phyloP scores from a whole-genome alignment of 2,329 filamentous ascomycete species.

The Arthroderma uncinatum region DNA sequence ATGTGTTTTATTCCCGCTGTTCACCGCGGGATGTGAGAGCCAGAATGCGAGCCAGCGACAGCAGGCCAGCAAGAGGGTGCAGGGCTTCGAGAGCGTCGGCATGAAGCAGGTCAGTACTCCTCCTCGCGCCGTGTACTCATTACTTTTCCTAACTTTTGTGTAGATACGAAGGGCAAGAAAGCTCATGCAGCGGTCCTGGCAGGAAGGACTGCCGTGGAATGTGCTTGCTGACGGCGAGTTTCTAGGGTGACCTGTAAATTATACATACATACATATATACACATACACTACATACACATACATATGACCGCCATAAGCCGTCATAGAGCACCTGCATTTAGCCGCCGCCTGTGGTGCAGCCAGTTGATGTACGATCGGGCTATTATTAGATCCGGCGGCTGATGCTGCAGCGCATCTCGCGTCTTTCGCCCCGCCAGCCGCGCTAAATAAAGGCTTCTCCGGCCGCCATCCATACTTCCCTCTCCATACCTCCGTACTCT shows the following conservation, averaged over 20 bases:
- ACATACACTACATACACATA: not conserved
- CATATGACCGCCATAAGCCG: not conserved
- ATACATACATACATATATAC: not conserved
- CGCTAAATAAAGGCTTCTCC: conserved; percentile 5
- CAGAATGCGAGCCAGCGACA: conserved; percentile 44
- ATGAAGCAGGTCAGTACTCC: conserved; percentile 57
- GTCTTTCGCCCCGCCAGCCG: conserved; percentile 3
- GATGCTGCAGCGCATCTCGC: conserved; percentile 1
- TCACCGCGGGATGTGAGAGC: conserved; percentile 69
- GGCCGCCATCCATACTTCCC: not conserved
- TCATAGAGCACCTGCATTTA: not conserved
- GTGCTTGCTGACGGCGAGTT: conserved; percentile 31
- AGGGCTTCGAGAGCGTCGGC: conserved; percentile 58
- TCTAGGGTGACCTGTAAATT: conserved; percentile 22
- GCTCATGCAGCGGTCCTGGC: conserved; percentile 33
- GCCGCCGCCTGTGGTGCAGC: not conserved
- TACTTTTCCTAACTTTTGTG: not conserved
- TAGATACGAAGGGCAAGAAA: conserved; percentile 33
- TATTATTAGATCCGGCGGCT: conserved; percentile 1
- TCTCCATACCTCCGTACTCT: not conserved
- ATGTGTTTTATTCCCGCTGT: conserved; percentile 68
- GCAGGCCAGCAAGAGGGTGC: conserved; percentile 55
- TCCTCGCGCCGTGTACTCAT: not conserved
- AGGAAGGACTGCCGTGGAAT: conserved; percentile 29
- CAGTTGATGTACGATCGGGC: not conserved